These are phyloP conservation scores for Boletus subparvulus DNA, from an alignment of 768 basidiomycete species.

Conservation along the genomic window DNA sequence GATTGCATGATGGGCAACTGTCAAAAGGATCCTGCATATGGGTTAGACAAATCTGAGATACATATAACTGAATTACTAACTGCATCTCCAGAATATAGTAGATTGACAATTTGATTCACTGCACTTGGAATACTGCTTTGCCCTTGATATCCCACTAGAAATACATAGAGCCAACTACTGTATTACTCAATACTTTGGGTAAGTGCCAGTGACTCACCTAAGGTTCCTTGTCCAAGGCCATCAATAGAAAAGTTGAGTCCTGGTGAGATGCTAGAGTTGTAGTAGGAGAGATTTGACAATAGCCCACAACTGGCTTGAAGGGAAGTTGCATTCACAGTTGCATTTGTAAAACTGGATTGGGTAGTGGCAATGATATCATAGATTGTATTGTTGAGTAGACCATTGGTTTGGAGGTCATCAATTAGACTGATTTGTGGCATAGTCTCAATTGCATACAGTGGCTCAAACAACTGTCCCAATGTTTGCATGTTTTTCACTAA, in stretches of 20 bases:
- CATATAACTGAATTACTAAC: too few relatives aligned
- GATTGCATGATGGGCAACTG: not conserved
- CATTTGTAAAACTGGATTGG: not conserved
- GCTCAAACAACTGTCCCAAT: too few relatives aligned
- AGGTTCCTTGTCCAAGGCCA: not conserved
- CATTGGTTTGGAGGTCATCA: not conserved
- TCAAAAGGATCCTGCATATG: not conserved
- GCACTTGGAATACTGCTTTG: not conserved
- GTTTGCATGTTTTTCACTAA: too few relatives aligned
- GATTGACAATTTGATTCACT: not conserved
- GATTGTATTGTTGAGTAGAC: slow-evolving; percentile 12
- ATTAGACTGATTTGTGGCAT: slow-evolving; percentile 1
- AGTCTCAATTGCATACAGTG: not conserved
- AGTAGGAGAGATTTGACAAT: slow-evolving; percentile 7
- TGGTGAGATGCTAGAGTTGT: not conserved
- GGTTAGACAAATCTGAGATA: too few relatives aligned
- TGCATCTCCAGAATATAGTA: not conserved
- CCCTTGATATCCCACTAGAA: too few relatives aligned
- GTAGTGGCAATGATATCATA: slow-evolving; percentile 7
- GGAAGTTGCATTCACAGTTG: slow-evolving; percentile 15
- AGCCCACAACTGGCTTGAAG: slow-evolving; percentile 8
- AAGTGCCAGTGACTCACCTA: not conserved
- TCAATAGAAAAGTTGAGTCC: not conserved
- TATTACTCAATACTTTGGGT: too few relatives aligned
- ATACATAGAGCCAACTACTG: not conserved